These are phyloP conservation scores for Prillingera fragicola DNA, from an alignment of 1,284 basidiomycete genomes.

Conservation along the genomic window DNA sequence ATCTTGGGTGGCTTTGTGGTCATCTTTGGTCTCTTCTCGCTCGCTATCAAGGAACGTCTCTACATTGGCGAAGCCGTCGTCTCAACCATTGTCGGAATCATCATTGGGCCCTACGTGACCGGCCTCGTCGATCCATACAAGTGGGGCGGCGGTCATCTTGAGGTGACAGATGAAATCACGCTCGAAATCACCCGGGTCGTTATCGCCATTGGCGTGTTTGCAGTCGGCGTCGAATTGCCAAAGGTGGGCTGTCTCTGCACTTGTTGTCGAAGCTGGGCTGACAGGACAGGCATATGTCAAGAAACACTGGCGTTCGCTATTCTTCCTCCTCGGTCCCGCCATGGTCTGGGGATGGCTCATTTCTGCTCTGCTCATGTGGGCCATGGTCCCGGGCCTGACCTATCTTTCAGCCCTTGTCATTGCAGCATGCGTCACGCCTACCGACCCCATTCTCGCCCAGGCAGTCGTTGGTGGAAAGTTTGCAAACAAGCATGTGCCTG, in stretches of 20 bases:
- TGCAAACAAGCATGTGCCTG: conserved; percentile 96
- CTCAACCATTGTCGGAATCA: conserved; percentile 90
- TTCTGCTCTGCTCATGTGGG: conserved; percentile 78
- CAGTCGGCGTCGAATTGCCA: conserved; percentile 91
- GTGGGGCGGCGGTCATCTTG: conserved; percentile 61
- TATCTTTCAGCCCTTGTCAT: conserved; percentile 84
- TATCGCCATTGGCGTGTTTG: conserved; percentile 94
- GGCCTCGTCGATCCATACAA: conserved; percentile 76
- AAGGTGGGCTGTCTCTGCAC: conserved; percentile 51
- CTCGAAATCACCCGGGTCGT: conserved; percentile 93
- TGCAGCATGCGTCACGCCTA: conserved; percentile 91
- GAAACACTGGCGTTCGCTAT: conserved; percentile 81
- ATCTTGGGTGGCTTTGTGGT: conserved; percentile 77
- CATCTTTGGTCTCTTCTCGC: conserved; percentile 76
- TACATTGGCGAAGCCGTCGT: conserved; percentile 96
- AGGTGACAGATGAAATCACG: conserved; percentile 63
- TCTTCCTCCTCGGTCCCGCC: conserved; percentile 78
- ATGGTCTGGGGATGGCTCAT: conserved; percentile 87
- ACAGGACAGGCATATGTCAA: conserved; percentile 65
- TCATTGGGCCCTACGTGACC: conserved; percentile 80
- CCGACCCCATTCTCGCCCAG: conserved; percentile 67
- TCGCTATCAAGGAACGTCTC: conserved; percentile 85
- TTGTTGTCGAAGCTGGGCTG: neutral
- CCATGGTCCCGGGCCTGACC: conserved; percentile 74
- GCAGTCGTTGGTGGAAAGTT: conserved; percentile 90